A percentile compares a stretch with the other conserved stretches of the same genome.
phyloP scores from a whole-genome alignment of 257 asterid species.

The Striga asiatica region DNA sequence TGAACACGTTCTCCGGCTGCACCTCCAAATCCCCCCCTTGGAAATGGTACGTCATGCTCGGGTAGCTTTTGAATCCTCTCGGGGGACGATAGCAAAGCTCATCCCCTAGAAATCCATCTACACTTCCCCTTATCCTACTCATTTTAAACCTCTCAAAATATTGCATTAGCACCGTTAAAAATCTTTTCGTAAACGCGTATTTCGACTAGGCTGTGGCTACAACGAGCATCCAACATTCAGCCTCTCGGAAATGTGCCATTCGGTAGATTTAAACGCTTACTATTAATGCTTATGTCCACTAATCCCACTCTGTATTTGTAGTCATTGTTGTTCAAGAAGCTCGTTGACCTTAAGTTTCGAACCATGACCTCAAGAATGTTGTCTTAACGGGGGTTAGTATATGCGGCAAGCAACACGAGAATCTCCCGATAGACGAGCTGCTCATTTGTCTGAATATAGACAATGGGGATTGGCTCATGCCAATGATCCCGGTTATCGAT shows the following conservation, averaged over 20 bases:
- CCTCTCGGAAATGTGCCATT: neutral
- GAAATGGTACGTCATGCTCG: neutral
- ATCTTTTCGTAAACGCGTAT: neutral
- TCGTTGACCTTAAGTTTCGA: neutral
- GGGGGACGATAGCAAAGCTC: neutral
- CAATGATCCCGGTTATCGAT: too few relatives aligned
- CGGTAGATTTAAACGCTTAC: neutral
- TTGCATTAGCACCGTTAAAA: neutral
- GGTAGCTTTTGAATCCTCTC: neutral
- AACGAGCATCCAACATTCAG: neutral
- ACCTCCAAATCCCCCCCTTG: neutral
- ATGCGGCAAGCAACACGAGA: constrained; percentile 8
- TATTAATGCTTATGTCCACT: constrained; percentile 1
- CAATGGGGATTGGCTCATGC: too few relatives aligned
- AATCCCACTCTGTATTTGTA: constrained; percentile 3
- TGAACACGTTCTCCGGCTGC: neutral
- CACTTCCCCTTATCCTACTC: neutral
- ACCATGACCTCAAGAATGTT: constrained; percentile 1
- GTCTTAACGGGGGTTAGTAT: neutral
- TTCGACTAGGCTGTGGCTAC: neutral
- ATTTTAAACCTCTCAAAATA: constrained; percentile 4
- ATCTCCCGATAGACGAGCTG: too few relatives aligned
- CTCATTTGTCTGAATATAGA: too few relatives aligned
- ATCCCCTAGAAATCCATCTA: neutral
- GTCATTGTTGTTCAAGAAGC: neutral